Evolutionary conservation across 441 rosid species (phyloP).

Genomic region (Aquilaria agallochum): DNA sequence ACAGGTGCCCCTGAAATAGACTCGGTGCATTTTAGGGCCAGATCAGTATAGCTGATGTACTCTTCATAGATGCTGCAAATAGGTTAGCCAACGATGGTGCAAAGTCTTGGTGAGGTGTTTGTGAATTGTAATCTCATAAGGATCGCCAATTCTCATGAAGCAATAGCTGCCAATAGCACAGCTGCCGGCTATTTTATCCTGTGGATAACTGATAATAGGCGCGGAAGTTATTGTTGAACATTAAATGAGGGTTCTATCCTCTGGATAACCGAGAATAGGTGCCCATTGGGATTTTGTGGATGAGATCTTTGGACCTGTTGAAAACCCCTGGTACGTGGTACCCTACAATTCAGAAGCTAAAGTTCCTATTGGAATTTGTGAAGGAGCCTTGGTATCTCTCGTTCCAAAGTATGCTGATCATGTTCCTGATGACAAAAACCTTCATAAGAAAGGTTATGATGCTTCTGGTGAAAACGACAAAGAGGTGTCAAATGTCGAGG

Average conservation of each 20-base stretch:
- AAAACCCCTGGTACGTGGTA: constrained; percentile 78
- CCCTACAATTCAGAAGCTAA: constrained; percentile 89
- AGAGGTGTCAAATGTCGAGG: constrained; percentile 73
- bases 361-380: constrained; percentile 55
- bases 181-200: constrained; percentile 38
- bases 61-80: no score
- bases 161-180: no score
- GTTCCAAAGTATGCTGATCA: constrained; percentile 77
- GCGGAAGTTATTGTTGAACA: constrained; percentile 86
- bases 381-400: constrained; percentile 68
- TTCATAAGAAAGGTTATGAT: constrained; percentile 92
- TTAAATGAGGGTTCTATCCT: constrained; percentile 90
- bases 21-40: no score
- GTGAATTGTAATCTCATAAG: no score
- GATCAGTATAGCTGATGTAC: no score
- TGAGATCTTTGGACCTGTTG: constrained; percentile 96
- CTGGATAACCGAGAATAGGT: constrained; percentile 40
- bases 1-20: no score
- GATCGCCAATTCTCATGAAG: no score
- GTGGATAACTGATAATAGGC: constrained; percentile 77
- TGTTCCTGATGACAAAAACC: constrained; percentile 61
- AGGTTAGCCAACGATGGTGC: no score
- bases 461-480: constrained; percentile 97
- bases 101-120: no score
- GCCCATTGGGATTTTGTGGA: constrained; percentile 74